Base-by-base conservation (phyloP, 371 early-diverging fungal species). In the Sanchytrium tribonematis region DNA sequence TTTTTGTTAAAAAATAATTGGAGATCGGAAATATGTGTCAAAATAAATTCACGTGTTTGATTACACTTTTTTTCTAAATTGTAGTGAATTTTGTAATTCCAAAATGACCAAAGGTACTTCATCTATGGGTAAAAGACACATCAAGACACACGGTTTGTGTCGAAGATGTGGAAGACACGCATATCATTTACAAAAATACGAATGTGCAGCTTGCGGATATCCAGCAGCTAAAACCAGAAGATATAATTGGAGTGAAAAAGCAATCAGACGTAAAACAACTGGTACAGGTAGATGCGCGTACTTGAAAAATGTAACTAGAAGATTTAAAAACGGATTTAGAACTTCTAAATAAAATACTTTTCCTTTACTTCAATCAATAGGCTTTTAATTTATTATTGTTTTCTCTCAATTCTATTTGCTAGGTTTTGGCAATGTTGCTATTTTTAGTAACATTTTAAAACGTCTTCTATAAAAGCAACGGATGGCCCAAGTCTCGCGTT, bases 141-240 rank as follows among this genome's bases (percentile, higher is more conserved):
- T 88, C 85, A 95, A 96, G 87, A 88, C 97, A 74, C 98, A 97
- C 90, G 88, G 89, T 69, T 83, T 96, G 77, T 98, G 98, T 88
- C 84, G 88, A 78, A 88, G 98, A 76, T 99, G 98, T 83, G 98
- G 98, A 70, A 86, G 86, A 75, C 91, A 93, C 74, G 83, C 97
- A 72, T 97, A 91, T 89, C 98, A 98, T 87, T 93, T 90, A 86
- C 97, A 97, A 83, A 97, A 96, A 90, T 89, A 93, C 86, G 89
- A 88, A 71, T 99, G 98, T 82, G 89, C 98, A 75, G 87, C 88
- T 78, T 98, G 99, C 83, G 98, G 92, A 74, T 98, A 93, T 85
- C 98, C 98, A 71, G 82, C 92, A 78, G 91, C 95, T 77, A 98
- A 97, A 85, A 88, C 85, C 81, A 87, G 98, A 78, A 84, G 82